These are phyloP conservation scores for Thelonectria blattea DNA, from an alignment of 2,329 filamentous ascomycete genomes.

Conservation along the genomic window DNA sequence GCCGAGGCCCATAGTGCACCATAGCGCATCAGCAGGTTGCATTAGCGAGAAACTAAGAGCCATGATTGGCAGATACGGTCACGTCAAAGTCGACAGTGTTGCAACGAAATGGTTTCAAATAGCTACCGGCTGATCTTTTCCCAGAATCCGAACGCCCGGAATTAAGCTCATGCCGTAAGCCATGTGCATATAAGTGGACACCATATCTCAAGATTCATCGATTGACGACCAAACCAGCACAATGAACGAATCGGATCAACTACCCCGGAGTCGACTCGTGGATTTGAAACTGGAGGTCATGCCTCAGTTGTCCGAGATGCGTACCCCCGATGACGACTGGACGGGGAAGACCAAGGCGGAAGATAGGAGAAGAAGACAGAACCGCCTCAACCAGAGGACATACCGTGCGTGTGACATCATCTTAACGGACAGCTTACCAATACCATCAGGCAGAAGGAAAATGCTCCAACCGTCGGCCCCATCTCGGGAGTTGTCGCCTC, in stretches of 20 bases:
- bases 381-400: slow-evolving; percentile 21
- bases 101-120: not conserved
- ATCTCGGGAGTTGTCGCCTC: not conserved
- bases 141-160: not conserved
- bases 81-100: not conserved
- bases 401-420: slow-evolving; percentile 3
- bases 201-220: not conserved
- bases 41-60: slow-evolving; percentile 7
- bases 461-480: slow-evolving; percentile 2
- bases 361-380: slow-evolving; percentile 18
- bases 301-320: slow-evolving; percentile 12
- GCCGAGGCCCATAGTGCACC: not conserved
- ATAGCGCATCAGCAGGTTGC: slow-evolving; percentile 20
- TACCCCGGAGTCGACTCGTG: not conserved
- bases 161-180: slow-evolving; percentile 9
- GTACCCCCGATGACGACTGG: slow-evolving; percentile 18
- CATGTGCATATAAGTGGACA: slow-evolving; percentile 11
- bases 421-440: not conserved
- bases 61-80: slow-evolving; percentile 3
- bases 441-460: slow-evolving; percentile 1
- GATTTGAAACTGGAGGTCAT: not conserved
- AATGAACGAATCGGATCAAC: not conserved
- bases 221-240: not conserved
- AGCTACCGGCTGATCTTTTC: not conserved
- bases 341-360: slow-evolving; percentile 14